Evolutionary conservation across 495 filamentous ascomycete genomes (phyloP), one percentile per base, ranked within the genome.

Genomic region (Massariosphaeria phaeospora): DNA sequence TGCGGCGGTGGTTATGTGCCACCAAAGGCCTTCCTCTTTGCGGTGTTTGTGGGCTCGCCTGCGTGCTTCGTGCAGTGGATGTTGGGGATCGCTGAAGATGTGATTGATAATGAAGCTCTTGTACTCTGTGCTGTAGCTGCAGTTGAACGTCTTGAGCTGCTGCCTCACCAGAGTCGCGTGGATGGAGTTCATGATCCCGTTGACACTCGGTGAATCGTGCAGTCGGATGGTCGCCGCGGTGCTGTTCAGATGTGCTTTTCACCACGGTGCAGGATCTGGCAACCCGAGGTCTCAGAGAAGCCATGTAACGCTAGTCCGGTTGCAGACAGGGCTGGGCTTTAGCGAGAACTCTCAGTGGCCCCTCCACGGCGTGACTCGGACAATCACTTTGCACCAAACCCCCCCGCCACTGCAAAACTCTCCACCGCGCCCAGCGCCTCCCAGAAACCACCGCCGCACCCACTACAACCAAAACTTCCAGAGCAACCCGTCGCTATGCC

Each of bases 401-500:
- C 38, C 38, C 15, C 6, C 10, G 4, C 15, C 34, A 38, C 38
- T 40, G n/a, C n/a, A n/a, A n/a, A 40, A 21, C 36, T 23, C 54
- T 43, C 26, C 36, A 12, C 29, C 24, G 10, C 13, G 7, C 17
- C 26, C 23, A n/a, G 12, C 18, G 3, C 12, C 43, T 23, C 15
- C 13, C 29, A 7, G 10, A 30, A 48, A 33, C 26, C 21, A 8
- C n/a, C 23, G 11, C 12, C 1, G 45, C 38, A 46, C 17, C 40
- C 6, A 57, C 20, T 21, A 25, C 18, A 18, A 1, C 13, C 27
- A 7, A 45, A 15, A 29, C 8, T 35, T 17, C 17, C 21, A 35
- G 30, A 27, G 27, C 26, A 20, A 43, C 13, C 21, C 15, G 64
- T 68, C 78, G 81, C 72, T 59, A 95, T 95, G 89, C 89, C 89